A percentile compares a stretch with the other conserved stretches of the same genome.
These are phyloP conservation scores for Fusarium sp. DNA, from an alignment of 2,329 filamentous ascomycete species.

Conservation along the genomic window DNA sequence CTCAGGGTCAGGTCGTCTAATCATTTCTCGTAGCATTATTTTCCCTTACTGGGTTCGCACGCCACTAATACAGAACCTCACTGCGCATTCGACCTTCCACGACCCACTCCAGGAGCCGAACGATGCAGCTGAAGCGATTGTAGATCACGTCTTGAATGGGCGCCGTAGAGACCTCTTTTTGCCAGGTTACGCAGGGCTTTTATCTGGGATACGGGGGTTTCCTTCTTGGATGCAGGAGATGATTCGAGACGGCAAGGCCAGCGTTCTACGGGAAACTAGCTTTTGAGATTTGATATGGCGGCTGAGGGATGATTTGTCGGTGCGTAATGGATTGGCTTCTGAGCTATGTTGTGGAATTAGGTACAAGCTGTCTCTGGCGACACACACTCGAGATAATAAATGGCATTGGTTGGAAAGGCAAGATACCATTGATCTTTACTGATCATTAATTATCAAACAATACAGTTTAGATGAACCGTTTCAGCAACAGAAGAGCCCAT, in stretches of 20 bases:
- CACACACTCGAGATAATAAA: background rate
- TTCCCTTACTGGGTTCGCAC: background rate
- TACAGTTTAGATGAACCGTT: background rate
- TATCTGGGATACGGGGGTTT: background rate
- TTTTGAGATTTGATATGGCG: background rate
- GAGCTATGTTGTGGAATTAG: background rate
- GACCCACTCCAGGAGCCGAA: background rate
- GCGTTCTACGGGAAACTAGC: background rate
- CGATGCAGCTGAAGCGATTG: background rate
- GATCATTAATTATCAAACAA: background rate
- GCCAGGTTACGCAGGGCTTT: background rate
- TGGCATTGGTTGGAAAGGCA: background rate
- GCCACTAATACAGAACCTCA: background rate
- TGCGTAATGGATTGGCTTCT: background rate
- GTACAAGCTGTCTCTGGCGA: background rate
- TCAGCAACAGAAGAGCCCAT: background rate
- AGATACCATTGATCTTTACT: background rate
- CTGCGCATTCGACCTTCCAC: background rate
- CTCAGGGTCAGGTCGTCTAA: background rate
- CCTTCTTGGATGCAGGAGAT: background rate
- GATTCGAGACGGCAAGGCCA: background rate
- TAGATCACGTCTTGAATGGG: background rate
- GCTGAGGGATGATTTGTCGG: background rate
- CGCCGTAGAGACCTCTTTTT: background rate
- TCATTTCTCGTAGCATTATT: background rate